Conservation (phyloP, 495 filamentous ascomycete species). For the Aspergillus carlsbadensis region DNA sequence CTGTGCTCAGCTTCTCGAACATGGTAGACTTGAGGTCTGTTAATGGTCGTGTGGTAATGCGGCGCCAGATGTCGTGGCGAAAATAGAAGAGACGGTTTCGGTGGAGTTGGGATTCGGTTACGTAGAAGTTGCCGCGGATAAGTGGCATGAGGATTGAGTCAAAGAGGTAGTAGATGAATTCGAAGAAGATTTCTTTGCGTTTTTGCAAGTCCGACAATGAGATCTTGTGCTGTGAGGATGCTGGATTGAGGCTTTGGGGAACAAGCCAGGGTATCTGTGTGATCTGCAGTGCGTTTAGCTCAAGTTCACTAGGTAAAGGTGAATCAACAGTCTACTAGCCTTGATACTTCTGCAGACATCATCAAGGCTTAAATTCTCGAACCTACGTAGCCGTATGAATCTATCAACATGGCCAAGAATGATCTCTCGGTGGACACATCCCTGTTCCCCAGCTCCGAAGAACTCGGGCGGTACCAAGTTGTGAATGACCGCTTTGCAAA, state of each 20-base stretch:
- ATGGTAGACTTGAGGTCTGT: conserved; percentile 65
- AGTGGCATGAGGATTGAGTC: conserved; percentile 90
- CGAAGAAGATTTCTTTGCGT: conserved; percentile 73
- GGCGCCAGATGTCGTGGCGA: conserved; percentile 87
- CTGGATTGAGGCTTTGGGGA: conserved; percentile 30
- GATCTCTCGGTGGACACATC: conserved; percentile 54
- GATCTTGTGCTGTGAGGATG: conserved; percentile 44
- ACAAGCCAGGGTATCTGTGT: conserved; percentile 70
- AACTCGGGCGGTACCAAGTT: conserved; percentile 75
- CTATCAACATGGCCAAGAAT: conserved; percentile 68
- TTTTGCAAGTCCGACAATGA: conserved; percentile 72
- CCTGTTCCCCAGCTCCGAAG: conserved; percentile 60
- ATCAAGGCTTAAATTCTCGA: conserved; percentile 78
- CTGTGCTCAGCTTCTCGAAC: conserved; percentile 73
- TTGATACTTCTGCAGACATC: conserved; percentile 74
- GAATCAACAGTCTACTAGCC: too few species aligned
- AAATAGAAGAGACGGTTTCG: conserved; percentile 88
- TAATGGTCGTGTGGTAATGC: conserved; percentile 71
- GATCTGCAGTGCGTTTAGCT: conserved; percentile 44
- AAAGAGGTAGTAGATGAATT: conserved; percentile 89
- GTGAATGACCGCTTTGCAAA: conserved; percentile 73
- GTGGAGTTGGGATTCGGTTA: conserved; percentile 84
- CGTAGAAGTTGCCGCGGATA: conserved; percentile 83
- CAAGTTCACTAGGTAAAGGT: conserved; percentile 3
- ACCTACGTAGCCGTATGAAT: conserved; percentile 76